A percentile compares a stretch with the other conserved stretches of the same genome.
These are phyloP conservation scores for Lasiodiplodia gonubiensis DNA, from an alignment of 2,329 filamentous ascomycete genomes.

Conservation along the genomic window DNA sequence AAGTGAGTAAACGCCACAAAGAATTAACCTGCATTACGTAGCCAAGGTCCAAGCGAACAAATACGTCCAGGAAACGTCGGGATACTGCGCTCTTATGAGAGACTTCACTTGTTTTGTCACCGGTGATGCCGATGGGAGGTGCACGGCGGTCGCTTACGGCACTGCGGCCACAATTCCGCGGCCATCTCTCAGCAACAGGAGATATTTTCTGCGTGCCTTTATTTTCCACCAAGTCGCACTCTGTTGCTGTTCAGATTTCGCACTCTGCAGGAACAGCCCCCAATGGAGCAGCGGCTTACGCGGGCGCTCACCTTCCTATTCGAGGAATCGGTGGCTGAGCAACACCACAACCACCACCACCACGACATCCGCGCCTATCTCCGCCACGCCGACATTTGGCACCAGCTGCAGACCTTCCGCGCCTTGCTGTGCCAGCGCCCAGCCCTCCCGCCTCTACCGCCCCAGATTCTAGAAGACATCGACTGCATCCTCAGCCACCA, in stretches of 20 bases:
- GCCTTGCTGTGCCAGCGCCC: conserved; percentile 40
- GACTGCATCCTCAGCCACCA: conserved; percentile 33
- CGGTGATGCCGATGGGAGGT: background rate
- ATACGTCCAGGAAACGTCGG: no score
- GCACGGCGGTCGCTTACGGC: conserved; percentile 1
- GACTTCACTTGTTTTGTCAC: no score
- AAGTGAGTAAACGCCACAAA: no score
- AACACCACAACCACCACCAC: conserved; percentile 14
- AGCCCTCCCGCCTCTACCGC: conserved; percentile 33
- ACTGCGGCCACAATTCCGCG: conserved; percentile 13
- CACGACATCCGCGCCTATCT: conserved; percentile 3
- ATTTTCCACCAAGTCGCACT: background rate
- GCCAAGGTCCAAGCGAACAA: no score
- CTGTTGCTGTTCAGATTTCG: background rate
- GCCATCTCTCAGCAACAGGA: background rate
- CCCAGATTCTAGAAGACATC: conserved; percentile 31
- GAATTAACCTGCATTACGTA: no score
- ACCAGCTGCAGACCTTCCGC: conserved; percentile 32
- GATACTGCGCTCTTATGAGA: no score
- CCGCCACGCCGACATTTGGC: conserved; percentile 17
- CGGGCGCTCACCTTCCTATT: conserved; percentile 18
- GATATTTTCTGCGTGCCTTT: background rate
- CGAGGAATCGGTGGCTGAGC: conserved; percentile 11
- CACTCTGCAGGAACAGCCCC: background rate
- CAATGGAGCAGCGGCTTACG: background rate